Percentiles rank a stretch among this genome's conserved stretches.
These are phyloP conservation scores for Xylaria intraflava DNA, from an alignment of 495 filamentous ascomycete genomes.

Conservation along the genomic window DNA sequence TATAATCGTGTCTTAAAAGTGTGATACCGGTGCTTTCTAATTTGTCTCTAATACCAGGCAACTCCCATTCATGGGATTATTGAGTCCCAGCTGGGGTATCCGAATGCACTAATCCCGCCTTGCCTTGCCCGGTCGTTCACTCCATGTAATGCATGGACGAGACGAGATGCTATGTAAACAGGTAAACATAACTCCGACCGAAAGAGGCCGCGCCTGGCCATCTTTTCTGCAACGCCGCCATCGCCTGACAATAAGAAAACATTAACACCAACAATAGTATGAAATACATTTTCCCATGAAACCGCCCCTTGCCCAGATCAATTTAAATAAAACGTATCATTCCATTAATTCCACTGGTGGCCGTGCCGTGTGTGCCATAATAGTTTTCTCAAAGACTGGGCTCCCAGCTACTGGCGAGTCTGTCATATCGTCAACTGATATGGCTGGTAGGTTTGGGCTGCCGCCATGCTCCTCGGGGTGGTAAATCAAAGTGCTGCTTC, in stretches of 20 bases:
- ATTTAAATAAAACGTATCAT: conserved; percentile 12
- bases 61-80: neutral
- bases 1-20: neutral
- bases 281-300: neutral
- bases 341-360: conserved; percentile 91
- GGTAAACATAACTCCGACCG: neutral
- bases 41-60: neutral
- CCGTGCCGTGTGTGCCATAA: conserved; percentile 66
- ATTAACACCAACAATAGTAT: neutral
- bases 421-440: conserved; percentile 85
- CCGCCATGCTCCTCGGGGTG: conserved; percentile 67
- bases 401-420: conserved; percentile 44
- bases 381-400: conserved; percentile 44
- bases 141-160: neutral
- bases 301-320: neutral
- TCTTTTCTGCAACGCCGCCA: neutral
- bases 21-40: neutral
- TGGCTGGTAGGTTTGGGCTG: conserved; percentile 74
- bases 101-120: neutral
- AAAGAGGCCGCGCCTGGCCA: neutral
- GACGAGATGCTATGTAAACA: neutral
- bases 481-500: conserved; percentile 66
- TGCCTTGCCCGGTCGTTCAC: neutral
- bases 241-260: neutral
- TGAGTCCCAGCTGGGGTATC: neutral